These are phyloP conservation scores for Macadamia tetraphylla DNA, from an alignment of 164 flowering plant species.

Conservation along the genomic window DNA sequence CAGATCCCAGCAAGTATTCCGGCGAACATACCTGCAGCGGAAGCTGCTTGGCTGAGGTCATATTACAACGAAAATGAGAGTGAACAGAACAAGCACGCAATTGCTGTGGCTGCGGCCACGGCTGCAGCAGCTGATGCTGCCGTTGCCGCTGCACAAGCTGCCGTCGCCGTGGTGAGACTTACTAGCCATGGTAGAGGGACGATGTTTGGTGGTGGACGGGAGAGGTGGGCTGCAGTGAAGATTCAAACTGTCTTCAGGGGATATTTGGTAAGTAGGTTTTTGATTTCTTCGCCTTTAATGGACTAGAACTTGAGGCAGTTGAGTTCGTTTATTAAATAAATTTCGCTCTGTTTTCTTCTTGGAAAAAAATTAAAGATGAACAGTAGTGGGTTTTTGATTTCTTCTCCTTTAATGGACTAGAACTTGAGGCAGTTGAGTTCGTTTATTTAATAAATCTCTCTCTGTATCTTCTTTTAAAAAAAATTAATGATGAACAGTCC, in stretches of 20 bases:
- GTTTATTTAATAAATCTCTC: no score
- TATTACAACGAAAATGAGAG: slow-evolving; percentile 51
- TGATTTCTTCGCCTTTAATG: not conserved
- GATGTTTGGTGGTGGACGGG: slow-evolving; percentile 56
- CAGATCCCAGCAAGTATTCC: slow-evolving; percentile 14
- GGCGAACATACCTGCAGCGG: slow-evolving; percentile 7
- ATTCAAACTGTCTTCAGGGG: slow-evolving; percentile 81
- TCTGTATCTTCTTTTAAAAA: no score
- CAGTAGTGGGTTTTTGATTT: slow-evolving; percentile 6
- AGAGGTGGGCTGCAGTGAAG: slow-evolving; percentile 68
- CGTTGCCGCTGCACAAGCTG: slow-evolving; percentile 91
- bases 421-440: no score
- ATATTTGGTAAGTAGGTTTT: slow-evolving; percentile 47
- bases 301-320: not conserved
- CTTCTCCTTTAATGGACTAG: not conserved
- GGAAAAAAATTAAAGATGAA: no score
- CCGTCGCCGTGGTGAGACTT: slow-evolving; percentile 74
- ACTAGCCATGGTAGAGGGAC: slow-evolving; percentile 72
- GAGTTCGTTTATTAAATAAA: no score
- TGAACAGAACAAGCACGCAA: slow-evolving; percentile 85
- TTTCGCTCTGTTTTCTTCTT: no score
- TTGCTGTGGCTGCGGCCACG: slow-evolving; percentile 95
- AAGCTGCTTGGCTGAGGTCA: slow-evolving; percentile 36
- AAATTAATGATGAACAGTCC: no score
- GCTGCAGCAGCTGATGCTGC: slow-evolving; percentile 97